A percentile compares a stretch with the other conserved stretches of the same genome.
phyloP scores from a whole-genome alignment of 768 basidiomycete genomes.

The Cyclocybe aegerita region DNA sequence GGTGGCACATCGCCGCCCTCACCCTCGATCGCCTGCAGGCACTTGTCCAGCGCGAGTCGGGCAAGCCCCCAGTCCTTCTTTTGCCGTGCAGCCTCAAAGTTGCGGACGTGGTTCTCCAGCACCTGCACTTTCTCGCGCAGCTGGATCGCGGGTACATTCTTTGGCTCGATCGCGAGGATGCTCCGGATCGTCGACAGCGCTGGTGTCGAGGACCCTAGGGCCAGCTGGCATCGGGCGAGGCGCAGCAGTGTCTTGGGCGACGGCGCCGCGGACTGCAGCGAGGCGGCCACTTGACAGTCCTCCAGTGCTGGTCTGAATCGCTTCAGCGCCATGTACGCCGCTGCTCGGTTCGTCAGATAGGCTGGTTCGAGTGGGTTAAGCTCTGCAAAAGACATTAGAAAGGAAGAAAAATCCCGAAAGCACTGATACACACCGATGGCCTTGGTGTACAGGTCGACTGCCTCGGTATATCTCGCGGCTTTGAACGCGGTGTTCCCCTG shows the following conservation, averaged over 20 bases:
- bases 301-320: constrained; percentile 70
- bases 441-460: constrained; percentile 72
- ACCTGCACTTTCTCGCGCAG: constrained; percentile 59
- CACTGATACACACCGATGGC: constrained; percentile 57
- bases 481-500: constrained; percentile 78
- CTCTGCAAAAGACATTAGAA: constrained; percentile 31
- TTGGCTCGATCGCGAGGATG: constrained; percentile 60
- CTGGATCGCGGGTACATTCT: constrained; percentile 57
- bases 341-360: constrained; percentile 84
- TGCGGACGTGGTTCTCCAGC: constrained; percentile 66
- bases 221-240: constrained; percentile 81
- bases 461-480: constrained; percentile 58
- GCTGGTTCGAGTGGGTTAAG: constrained; percentile 66
- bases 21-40: constrained; percentile 67
- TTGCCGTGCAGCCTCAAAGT: constrained; percentile 53
- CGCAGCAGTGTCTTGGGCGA: constrained; percentile 80
- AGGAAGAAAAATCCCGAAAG: neutral
- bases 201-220: constrained; percentile 66
- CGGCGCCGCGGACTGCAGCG: constrained; percentile 60
- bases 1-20: constrained; percentile 75
- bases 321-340: constrained; percentile 81
- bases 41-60: constrained; percentile 76
- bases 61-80: constrained; percentile 77
- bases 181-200: constrained; percentile 68
- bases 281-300: constrained; percentile 76